Evolutionary conservation across 1,139 yeast genomes (phyloP), one percentile per base, ranked within the genome.

Genomic region (Blastobotrys arbuscula): DNA sequence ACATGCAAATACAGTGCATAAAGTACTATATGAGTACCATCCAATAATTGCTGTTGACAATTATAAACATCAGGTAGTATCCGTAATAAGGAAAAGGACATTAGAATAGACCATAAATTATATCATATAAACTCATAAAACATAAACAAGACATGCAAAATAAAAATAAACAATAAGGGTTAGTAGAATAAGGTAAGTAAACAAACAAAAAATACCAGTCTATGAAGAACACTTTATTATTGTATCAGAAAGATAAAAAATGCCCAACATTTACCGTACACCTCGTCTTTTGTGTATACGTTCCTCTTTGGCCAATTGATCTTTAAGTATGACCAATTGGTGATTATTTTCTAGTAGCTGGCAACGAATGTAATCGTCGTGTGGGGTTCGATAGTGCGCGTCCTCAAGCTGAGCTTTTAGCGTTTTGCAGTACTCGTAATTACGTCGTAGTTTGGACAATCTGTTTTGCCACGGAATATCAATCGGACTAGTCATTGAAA

Each of bases 391-490:
- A 15, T 36, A 28, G 16, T 39, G 45, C 2, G 44, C 45, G n/a
- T 41, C 35, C 35, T 42, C 45, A 21, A 48, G 28, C 16, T 36
- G 36, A 8, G 15, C 12, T 19, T 41, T 40, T 21, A 38, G 39
- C 13, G 15, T 13, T n/a, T 41, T 41, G 36, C 39, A 42, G 37
- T 48, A 48, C 12, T 43, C 51, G 21, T 38, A 38, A 23, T 31
- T 45, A 12, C 42, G 42, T 19, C 34, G 21, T 33, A 39, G 34
- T 35, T 37, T 24, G 34, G 37, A 19, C 3, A 44, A 12, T n/a
- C 51, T 19, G 18, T 24, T 45, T 7, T 48, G 44, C 48, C 51
- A 44, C 26, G 51, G 51, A 21, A 48, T 48, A 20, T 48, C 51
- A 37, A 48, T 48, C n/a, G 51, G 51, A 28, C 31, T 28, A 9